Base-by-base conservation (phyloP, 2,329 filamentous ascomycete species). In the Calonectria pseudoreteaudii region DNA sequence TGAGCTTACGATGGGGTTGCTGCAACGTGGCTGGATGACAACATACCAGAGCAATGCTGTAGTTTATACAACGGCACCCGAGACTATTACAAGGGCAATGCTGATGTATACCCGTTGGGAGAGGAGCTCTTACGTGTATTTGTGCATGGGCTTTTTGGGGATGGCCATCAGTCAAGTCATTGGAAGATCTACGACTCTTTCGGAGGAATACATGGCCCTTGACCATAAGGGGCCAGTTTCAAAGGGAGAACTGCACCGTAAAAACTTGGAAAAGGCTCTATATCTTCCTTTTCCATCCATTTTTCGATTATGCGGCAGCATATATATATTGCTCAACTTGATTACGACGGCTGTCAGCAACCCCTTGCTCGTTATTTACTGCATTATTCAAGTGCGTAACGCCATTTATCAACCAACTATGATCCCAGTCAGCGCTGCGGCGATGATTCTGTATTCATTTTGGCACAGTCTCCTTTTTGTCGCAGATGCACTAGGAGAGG, bases 41-140 rank as follows among this genome's bases (percentile, higher is more conserved):
- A 60, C 23, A 60, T 60, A 60, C 30, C 56, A 60, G 11, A 60
- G 56, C 13, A 60, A 60, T 11, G 56, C 56, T 7, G 56, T 60
- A 23, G 56, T 60, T 36, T 60, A 60, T 18, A 53, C 65, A 2
- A 67, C 23, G 34, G 65, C 28, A 30, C 65, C 65, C 1, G 65
- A 67, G 23, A 67, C 65, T n/a, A 16, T 28, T 26, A n/a, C 26
- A n/a, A 50, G 49, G 26, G 53, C 65, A 30, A 36, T 67, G 31
- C 65, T 67, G 8, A 67, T 67, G 65, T 67, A 67, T 52, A 67
- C 65, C 13, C 65, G 65, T 4, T 67, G 65, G 65, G 65, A 67
- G 49, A 49, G 65, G 53, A 67, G 65, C 23, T 67, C 65, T 14
- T 53, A 67, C 23, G 65, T 67, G 34, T 67, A 53, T 38, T 5